Conservation (phyloP, 1,284 basidiomycete genomes). For the Leccinum insolens region DNA sequence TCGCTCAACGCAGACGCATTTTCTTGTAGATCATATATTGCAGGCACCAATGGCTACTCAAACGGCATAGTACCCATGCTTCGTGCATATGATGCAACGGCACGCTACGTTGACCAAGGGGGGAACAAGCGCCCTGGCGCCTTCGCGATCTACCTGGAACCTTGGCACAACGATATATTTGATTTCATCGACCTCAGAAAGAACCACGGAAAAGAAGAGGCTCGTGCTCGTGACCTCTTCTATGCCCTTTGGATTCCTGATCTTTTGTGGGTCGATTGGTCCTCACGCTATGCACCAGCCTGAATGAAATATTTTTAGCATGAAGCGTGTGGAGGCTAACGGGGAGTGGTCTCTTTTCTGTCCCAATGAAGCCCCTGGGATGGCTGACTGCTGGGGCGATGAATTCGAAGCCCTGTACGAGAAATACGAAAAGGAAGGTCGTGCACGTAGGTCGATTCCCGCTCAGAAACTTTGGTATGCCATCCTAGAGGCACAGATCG, state of each 20-base stretch:
- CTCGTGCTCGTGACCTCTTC: conserved; percentile 96
- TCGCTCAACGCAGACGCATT: conserved; percentile 8
- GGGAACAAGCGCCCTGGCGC: conserved; percentile 99
- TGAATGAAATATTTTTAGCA: conserved; percentile 47
- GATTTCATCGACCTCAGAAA: conserved; percentile 98
- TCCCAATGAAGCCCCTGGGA: conserved; percentile 92
- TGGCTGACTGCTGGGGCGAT: conserved; percentile 89
- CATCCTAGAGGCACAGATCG: conserved; percentile 95
- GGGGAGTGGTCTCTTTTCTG: conserved; percentile 98
- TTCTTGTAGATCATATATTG: conserved; percentile 74
- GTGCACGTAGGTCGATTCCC: conserved; percentile 85
- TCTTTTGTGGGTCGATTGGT: conserved; percentile 74
- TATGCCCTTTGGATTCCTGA: conserved; percentile 99
- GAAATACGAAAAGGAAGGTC: conserved; percentile 91
- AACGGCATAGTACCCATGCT: conserved; percentile 99
- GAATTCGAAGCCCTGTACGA: conserved; percentile 93
- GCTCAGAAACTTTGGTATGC: conserved; percentile 99
- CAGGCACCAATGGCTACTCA: conserved; percentile 96
- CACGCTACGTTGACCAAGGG: conserved; percentile 98
- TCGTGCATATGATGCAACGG: conserved; percentile 97
- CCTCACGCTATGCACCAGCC: neutral
- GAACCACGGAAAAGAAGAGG: conserved; percentile 99
- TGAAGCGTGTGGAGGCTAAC: conserved; percentile 90
- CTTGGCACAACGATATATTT: conserved; percentile 98
- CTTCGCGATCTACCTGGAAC: conserved; percentile 97